These are phyloP conservation scores for Calocybe cyanea DNA, from an alignment of 768 basidiomycete species.

Conservation along the genomic window DNA sequence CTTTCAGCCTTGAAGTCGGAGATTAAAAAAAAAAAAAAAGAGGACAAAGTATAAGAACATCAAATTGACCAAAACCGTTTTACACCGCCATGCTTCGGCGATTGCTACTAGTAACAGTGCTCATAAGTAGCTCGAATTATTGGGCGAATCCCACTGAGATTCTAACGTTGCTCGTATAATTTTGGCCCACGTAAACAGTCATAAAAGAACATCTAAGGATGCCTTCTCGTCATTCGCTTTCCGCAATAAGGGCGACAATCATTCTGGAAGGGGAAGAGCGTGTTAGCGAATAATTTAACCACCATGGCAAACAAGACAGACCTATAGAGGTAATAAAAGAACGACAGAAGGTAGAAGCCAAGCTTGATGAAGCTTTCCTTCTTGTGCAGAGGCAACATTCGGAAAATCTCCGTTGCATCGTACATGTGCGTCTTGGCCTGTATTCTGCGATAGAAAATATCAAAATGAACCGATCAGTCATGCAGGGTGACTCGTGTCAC, in stretches of 20 bases:
- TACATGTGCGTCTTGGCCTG: slow-evolving; percentile 95
- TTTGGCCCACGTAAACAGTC: slow-evolving; percentile 3
- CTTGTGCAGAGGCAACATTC: slow-evolving; percentile 90
- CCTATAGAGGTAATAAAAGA: slow-evolving; percentile 92
- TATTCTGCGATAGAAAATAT: slow-evolving; percentile 52
- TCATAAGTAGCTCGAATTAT: slow-evolving; percentile 4
- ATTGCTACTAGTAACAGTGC: slow-evolving; percentile 2
- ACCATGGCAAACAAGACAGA: slow-evolving; percentile 31
- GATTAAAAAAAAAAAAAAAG: too few relatives aligned
- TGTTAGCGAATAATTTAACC: slow-evolving; percentile 2
- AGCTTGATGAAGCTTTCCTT: slow-evolving; percentile 95
- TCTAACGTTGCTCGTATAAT: slow-evolving; percentile 5
- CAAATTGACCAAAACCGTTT: slow-evolving; percentile 14
- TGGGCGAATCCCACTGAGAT: slow-evolving; percentile 5
- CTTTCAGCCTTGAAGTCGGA: too few relatives aligned
- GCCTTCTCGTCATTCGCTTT: slow-evolving; percentile 49
- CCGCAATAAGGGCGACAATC: slow-evolving; percentile 84
- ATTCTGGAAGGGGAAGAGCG: slow-evolving; percentile 42
- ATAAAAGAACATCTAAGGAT: background rate
- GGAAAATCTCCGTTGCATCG: slow-evolving; percentile 99
- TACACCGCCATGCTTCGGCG: slow-evolving; percentile 9
- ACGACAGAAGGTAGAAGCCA: slow-evolving; percentile 87
- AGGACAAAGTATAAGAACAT: slow-evolving; percentile 6
- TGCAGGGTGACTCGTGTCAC: slow-evolving; percentile 26
- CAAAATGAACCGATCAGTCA: background rate